Evolutionary conservation across 2,329 filamentous ascomycete genomes (phyloP), one percentile per base, ranked within the genome.

Genomic region (Penicillium corylophilum): DNA sequence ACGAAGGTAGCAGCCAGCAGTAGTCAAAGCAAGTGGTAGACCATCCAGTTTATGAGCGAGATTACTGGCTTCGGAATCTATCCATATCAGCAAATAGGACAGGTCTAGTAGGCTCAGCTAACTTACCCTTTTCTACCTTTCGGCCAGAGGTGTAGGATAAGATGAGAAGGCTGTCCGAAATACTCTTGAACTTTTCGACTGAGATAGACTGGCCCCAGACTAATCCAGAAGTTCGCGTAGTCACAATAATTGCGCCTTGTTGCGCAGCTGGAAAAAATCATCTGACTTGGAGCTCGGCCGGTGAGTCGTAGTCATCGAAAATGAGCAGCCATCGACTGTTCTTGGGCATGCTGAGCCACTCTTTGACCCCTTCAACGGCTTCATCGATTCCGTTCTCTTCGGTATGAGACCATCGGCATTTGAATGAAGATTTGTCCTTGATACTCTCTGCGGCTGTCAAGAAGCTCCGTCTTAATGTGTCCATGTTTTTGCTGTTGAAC

Each of bases 1-100:
- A 7, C 44, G 15, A 15, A 54, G 18, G 23, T 54, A 51, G 28
- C 48, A 40, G 13, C 51, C 51, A 24, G 51, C 51, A 7, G 47
- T 50, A 1, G 51, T 47, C 8, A 54, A 33, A 22, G 47, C 51
- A 1, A 54, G 46, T 6, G 51, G 51, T 26, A 54, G 47, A 13
- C 51, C 51, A 44, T 44, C 51, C 15, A 54, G 39, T 31, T 29
- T 15, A 13, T 24, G 23, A 16, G 44, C 51, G 22, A 54, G 51
- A 16, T 38, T 12, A 10, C 7, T 33, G 31, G 31, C 31, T 3
- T n/a, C 31, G 4, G 31, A 3, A 33, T 33, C 31, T 33, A n/a
- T 5, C 9, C n/a, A 5, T 13, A 9, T 33, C 10, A 13, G 31
- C 4, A 33, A 13, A 4, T 4, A 33, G 12, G 31, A 4, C 31